Percentiles rank a stretch among this genome's conserved stretches.
Conservation (phyloP, 176 grass and related monocot species). For the Thinopyrum elongatum region DNA sequence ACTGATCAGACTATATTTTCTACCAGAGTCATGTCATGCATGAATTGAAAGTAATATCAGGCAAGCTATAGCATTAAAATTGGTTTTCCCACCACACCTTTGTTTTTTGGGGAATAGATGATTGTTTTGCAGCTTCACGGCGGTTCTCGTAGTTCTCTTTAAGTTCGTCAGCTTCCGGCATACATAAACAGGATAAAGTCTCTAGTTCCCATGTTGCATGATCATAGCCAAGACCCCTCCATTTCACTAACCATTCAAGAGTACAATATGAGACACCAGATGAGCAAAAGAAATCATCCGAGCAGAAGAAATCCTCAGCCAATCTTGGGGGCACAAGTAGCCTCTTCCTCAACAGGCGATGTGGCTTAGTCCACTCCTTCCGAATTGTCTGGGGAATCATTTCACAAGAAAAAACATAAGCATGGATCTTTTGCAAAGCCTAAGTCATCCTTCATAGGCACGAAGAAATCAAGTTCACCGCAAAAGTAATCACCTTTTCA, state of each 20-base stretch:
- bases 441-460: not conserved
- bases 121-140: slow-evolving; percentile 21
- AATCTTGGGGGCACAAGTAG: slow-evolving; percentile 43
- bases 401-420: slow-evolving; percentile 33
- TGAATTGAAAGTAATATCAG: not conserved
- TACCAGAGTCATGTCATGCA: not conserved
- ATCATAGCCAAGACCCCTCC: slow-evolving; percentile 83
- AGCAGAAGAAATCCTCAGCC: slow-evolving; percentile 51
- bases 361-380: slow-evolving; percentile 87
- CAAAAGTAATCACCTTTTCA: slow-evolving; percentile 50
- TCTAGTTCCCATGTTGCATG: slow-evolving; percentile 84
- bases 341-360: slow-evolving; percentile 66
- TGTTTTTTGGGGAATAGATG: slow-evolving; percentile 34
- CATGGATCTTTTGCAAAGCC: slow-evolving; percentile 29
- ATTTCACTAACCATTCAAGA: slow-evolving; percentile 87
- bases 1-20: not conserved
- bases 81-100: slow-evolving; percentile 28
- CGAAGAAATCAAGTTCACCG: slow-evolving; percentile 18
- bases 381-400: slow-evolving; percentile 50
- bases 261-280: slow-evolving; percentile 47
- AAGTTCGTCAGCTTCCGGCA: slow-evolving; percentile 36
- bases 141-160: slow-evolving; percentile 59
- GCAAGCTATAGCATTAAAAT: slow-evolving; percentile 3
- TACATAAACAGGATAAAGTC: slow-evolving; percentile 60
- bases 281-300: slow-evolving; percentile 41